Evolutionary conservation across 345 rosid genomes (phyloP).

Genomic region (Triadica sebifera): DNA sequence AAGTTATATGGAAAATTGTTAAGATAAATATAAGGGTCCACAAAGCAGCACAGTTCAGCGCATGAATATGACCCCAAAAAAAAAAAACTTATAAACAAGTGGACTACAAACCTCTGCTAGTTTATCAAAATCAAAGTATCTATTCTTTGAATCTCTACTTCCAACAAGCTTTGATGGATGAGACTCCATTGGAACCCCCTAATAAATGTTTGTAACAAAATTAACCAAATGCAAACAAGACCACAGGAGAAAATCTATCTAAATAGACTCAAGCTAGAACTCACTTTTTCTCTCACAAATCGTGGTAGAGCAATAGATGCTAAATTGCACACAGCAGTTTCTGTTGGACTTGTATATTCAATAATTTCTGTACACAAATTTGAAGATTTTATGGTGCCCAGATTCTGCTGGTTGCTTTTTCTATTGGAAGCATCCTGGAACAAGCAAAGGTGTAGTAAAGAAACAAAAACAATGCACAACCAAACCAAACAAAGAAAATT

Average conservation of each 20-base stretch:
- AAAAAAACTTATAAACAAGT: too few species aligned
- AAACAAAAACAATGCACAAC: neutral
- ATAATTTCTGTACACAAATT: slow-evolving; percentile 91
- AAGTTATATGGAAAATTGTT: neutral
- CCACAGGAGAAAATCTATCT: neutral
- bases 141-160: slow-evolving; percentile 66
- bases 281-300: slow-evolving; percentile 76
- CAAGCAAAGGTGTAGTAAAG: neutral
- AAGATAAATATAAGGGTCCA: neutral
- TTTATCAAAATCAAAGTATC: slow-evolving; percentile 86
- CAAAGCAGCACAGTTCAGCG: neutral
- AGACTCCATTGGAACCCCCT: slow-evolving; percentile 68
- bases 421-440: slow-evolving; percentile 81
- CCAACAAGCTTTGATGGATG: slow-evolving; percentile 85
- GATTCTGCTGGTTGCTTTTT: slow-evolving; percentile 92
- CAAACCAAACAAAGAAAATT: neutral
- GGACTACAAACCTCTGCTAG: slow-evolving; percentile 70
- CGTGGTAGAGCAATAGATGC: slow-evolving; percentile 93
- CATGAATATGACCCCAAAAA: neutral
- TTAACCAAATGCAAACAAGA: neutral
- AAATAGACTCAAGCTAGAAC: slow-evolving; percentile 9
- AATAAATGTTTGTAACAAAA: slow-evolving; percentile 4
- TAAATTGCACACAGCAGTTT: slow-evolving; percentile 93
- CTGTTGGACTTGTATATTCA: slow-evolving; percentile 85
- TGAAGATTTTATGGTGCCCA: slow-evolving; percentile 91